These are phyloP conservation scores for Zalerion maritima DNA, from an alignment of 495 filamentous ascomycete species.

Conservation along the genomic window DNA sequence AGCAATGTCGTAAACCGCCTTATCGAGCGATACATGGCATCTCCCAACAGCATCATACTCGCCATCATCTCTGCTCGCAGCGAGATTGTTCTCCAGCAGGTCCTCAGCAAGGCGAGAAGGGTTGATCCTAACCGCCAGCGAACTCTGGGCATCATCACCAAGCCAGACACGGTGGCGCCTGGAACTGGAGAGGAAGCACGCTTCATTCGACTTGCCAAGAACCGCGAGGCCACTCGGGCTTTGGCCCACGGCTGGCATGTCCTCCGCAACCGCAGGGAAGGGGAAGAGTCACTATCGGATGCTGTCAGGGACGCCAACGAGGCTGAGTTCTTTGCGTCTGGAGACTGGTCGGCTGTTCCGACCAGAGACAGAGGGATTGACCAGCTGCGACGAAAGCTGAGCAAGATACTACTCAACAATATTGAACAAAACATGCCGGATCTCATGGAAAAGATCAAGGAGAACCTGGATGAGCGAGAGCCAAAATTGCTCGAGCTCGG, in stretches of 20 bases:
- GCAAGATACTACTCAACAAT: conserved; percentile 14
- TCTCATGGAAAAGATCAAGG: conserved; percentile 16
- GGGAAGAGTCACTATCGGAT: conserved; percentile 14
- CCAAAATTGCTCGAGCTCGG: too few species aligned
- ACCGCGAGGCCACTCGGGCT: conserved; percentile 29
- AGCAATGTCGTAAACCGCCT: conserved; percentile 36
- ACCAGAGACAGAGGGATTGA: conserved; percentile 14
- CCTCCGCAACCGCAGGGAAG: conserved; percentile 42
- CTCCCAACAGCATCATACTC: conserved; percentile 40
- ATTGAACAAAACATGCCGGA: conserved; percentile 14
- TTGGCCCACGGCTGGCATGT: conserved; percentile 55
- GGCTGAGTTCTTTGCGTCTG: conserved; percentile 21
- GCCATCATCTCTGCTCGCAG: conserved; percentile 41
- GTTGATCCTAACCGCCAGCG: conserved; percentile 31
- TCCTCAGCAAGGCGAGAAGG: conserved; percentile 25
- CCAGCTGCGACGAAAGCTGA: conserved; percentile 18
- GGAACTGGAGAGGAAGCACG: conserved; percentile 24
- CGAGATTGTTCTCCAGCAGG: conserved; percentile 32
- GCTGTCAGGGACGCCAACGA: conserved; percentile 25
- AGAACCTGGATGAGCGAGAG: too few species aligned
- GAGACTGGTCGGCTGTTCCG: conserved; percentile 21
- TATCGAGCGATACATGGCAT: conserved; percentile 42
- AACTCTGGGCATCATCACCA: conserved; percentile 47
- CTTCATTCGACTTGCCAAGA: conserved; percentile 35
- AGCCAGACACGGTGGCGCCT: conserved; percentile 31